These are phyloP conservation scores for Yamadazyma triangularis DNA, from an alignment of 1,139 yeast species.

Conservation along the genomic window DNA sequence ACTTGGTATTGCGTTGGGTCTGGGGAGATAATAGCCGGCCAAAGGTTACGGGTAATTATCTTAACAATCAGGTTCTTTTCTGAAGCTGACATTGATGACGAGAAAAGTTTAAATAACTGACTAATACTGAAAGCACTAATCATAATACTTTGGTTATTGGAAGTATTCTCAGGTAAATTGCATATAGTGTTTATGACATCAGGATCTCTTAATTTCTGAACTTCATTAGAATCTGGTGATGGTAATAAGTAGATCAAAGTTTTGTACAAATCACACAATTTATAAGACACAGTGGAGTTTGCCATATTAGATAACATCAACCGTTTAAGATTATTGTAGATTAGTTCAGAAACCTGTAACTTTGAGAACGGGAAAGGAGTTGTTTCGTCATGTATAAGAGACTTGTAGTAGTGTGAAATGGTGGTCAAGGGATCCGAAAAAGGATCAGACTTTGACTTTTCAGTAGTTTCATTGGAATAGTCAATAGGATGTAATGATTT, in stretches of 20 bases:
- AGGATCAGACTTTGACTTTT: too few species aligned
- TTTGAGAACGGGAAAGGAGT: slow-evolving; percentile 36
- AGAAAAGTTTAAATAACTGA: slow-evolving; percentile 36
- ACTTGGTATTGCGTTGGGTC: slow-evolving; percentile 52
- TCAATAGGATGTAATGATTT: slow-evolving; percentile 41
- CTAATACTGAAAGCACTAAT: slow-evolving; percentile 43
- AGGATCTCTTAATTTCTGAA: slow-evolving; percentile 9
- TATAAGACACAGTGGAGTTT: slow-evolving; percentile 16
- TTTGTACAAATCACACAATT: slow-evolving; percentile 37
- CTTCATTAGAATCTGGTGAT: slow-evolving; percentile 48
- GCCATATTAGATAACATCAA: slow-evolving; percentile 25
- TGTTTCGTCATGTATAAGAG: slow-evolving; percentile 12
- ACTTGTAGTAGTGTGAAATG: slow-evolving; percentile 16
- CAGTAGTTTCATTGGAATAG: slow-evolving; percentile 24
- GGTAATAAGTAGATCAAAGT: slow-evolving; percentile 23
- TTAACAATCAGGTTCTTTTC: slow-evolving; percentile 22
- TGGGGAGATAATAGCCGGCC: slow-evolving; percentile 43
- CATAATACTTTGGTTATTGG: not conserved
- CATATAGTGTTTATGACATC: slow-evolving; percentile 29
- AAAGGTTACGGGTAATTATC: slow-evolving; percentile 34
- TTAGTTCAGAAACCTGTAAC: slow-evolving; percentile 39
- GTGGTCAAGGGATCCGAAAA: too few species aligned
- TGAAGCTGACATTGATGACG: slow-evolving; percentile 17
- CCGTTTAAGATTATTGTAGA: slow-evolving; percentile 30
- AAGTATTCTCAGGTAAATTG: slow-evolving; percentile 11